Evolutionary conservation across 2,329 filamentous ascomycete genomes (phyloP), one percentile per base, ranked within the genome.

Genomic region (Albophoma yamanashiensis): DNA sequence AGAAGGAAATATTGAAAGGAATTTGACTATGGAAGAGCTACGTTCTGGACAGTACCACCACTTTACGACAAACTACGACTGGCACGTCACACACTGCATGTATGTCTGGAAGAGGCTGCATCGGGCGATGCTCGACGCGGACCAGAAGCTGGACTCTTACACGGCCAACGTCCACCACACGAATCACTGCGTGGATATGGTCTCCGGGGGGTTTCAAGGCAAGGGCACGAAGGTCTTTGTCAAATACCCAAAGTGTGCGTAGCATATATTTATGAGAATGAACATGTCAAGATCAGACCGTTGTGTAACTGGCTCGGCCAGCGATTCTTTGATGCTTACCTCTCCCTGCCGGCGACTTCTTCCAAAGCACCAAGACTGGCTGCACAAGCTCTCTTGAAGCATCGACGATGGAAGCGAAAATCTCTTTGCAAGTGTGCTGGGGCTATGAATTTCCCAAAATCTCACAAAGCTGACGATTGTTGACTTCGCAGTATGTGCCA

Each of bases 21-120:
- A 66, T 8, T 40, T 66, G 14, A 65, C 64, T 14, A 58, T 67
- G 58, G 60, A 61, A 7, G 61, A 64, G 45, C 60, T 67, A 1
- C 58, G 57, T 1, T 36, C 20, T 6, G 65, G 65, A 38, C 60
- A 65, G 40, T 66, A 64, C 20, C 45, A 53, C 9, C 59, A 62
- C 57, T 64, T 67, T 20, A 58, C 45, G 31, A 66, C 65, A 11
- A 59, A 57, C 4, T 64, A 64, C 55, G 64, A 66, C 60, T 65
- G 63, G 65, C 64, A 67, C 40, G 61, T 64, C 42, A 61, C 62
- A 4, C 62, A 65, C 14, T 66, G 65, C 61, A 62, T 64, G 60
- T 67, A 59, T 20, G 60, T 64, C 1, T 67, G 64, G 63, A 67
- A 66, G 57, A 53, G 64, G 25, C 58, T 67, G n/a, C 65, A 65